phyloP scores from a whole-genome alignment of 2,329 filamentous ascomycete species.

The Thelonectria blattea region DNA sequence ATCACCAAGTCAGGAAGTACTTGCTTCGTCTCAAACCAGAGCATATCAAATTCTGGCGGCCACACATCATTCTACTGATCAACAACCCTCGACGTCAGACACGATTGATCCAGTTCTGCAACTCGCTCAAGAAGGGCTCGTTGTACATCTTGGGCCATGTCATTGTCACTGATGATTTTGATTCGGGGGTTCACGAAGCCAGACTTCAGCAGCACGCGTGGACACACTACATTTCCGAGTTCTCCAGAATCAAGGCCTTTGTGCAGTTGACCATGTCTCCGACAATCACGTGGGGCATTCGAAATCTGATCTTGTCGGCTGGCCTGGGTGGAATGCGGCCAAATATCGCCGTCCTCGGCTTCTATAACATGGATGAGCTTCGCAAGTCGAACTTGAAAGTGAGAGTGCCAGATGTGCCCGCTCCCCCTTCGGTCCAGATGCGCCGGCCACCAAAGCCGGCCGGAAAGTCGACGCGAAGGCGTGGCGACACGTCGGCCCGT shows the following conservation, averaged over 20 bases:
- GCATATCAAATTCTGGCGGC: constrained; percentile 93
- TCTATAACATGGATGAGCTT: constrained; percentile 81
- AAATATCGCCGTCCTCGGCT: constrained; percentile 83
- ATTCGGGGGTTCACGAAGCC: constrained; percentile 78
- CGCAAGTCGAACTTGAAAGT: constrained; percentile 63
- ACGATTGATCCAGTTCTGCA: constrained; percentile 87
- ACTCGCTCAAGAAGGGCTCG: constrained; percentile 86
- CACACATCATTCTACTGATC: constrained; percentile 83
- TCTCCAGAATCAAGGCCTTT: constrained; percentile 86
- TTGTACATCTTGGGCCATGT: constrained; percentile 88
- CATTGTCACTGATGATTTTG: constrained; percentile 84
- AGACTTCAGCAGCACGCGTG: constrained; percentile 81
- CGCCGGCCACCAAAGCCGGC: constrained; percentile 40
- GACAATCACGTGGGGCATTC: constrained; percentile 80
- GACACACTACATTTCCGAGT: constrained; percentile 84
- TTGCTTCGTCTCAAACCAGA: constrained; percentile 82
- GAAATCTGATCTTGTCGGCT: constrained; percentile 81
- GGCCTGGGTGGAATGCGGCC: constrained; percentile 88
- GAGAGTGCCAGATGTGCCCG: constrained; percentile 59
- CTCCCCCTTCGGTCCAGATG: constrained; percentile 45
- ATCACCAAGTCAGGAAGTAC: constrained; percentile 85
- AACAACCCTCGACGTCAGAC: constrained; percentile 84
- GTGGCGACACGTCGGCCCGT: constrained; percentile 61
- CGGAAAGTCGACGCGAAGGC: constrained; percentile 43
- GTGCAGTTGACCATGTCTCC: constrained; percentile 86